These are phyloP conservation scores for Aspergillus awamori DNA, from an alignment of 2,329 filamentous ascomycete genomes.

Conservation along the genomic window DNA sequence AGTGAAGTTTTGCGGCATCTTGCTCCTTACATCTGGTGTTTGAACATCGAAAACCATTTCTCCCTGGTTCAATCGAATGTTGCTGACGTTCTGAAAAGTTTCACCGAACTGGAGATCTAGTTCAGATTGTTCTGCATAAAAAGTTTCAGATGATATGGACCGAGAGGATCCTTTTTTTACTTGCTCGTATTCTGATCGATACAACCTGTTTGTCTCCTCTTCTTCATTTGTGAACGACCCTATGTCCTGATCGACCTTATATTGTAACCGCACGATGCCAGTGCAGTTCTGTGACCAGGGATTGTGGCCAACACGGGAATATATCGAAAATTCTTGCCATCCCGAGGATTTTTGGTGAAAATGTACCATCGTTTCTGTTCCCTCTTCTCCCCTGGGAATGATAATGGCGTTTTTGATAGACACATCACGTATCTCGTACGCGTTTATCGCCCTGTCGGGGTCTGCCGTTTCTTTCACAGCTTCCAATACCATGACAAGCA, in stretches of 20 bases:
- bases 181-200: neutral
- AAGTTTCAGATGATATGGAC: no score
- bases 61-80: neutral
- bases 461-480: neutral
- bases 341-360: neutral
- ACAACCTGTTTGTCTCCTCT: neutral
- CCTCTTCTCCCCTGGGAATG: neutral
- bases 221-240: neutral
- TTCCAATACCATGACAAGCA: neutral
- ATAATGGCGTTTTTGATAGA: neutral
- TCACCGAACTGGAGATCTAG: neutral
- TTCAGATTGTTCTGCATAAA: neutral
- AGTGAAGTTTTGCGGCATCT: neutral
- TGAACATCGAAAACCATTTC: neutral
- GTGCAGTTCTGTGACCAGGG: neutral
- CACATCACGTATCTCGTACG: neutral
- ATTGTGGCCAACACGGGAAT: neutral
- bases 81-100: neutral
- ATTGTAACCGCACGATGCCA: neutral
- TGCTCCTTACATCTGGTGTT: neutral
- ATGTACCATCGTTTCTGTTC: neutral
- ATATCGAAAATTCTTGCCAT: neutral
- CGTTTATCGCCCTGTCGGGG: neutral
- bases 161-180: no score
- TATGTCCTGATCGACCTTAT: neutral